Conservation (phyloP, 2,329 filamentous ascomycete species). For the Paecilomyces niveus region DNA sequence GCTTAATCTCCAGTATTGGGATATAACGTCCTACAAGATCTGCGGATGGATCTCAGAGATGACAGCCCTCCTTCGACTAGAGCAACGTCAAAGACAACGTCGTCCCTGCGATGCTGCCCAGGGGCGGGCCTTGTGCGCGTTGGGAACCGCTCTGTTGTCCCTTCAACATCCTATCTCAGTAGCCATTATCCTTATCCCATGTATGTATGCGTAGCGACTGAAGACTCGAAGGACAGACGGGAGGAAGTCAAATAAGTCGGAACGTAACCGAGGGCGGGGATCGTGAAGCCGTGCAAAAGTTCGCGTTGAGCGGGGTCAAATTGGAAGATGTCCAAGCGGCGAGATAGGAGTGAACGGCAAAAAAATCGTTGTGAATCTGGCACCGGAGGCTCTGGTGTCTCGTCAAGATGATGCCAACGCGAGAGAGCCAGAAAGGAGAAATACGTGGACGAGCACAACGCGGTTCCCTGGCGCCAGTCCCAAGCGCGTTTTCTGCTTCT, state of each 20-base stretch:
- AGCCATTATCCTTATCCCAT: not conserved
- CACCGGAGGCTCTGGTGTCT: not conserved
- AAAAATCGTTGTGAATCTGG: not conserved
- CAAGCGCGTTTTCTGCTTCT: not conserved
- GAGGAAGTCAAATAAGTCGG: not conserved
- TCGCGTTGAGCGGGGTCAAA: not conserved
- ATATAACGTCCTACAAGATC: not conserved
- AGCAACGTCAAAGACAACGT: not conserved
- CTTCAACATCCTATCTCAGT: not conserved
- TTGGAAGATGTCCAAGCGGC: not conserved
- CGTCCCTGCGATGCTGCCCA: not conserved
- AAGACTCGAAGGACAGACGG: not conserved
- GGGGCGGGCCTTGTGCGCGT: not conserved
- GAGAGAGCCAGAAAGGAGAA: not conserved
- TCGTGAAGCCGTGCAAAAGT: not conserved
- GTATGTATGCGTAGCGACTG: not conserved
- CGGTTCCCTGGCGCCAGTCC: not conserved
- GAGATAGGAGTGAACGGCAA: not conserved
- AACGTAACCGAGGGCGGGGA: not conserved
- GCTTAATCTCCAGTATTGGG: not conserved
- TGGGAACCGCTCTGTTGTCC: not conserved
- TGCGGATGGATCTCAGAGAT: not conserved
- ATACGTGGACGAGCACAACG: conserved; percentile 1
- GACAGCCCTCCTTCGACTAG: not conserved
- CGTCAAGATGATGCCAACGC: conserved; percentile 1